phyloP scores from a whole-genome alignment of 345 rosid species.

The Murraya paniculata region DNA sequence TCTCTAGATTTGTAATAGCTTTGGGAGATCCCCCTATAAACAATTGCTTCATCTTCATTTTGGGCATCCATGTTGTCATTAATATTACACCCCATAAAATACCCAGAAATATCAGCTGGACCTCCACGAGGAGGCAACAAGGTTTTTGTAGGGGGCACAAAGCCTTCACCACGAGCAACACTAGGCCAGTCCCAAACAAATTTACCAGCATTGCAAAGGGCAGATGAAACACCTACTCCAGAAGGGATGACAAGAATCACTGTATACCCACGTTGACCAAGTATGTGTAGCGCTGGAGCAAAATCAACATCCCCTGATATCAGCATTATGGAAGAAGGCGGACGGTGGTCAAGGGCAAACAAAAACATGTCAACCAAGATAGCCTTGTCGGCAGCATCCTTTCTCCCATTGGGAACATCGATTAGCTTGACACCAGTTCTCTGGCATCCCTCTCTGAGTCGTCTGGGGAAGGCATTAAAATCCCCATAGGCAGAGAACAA shows the following conservation, averaged over 20 bases:
- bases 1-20: slow-evolving; percentile 62
- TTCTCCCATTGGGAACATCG: slow-evolving; percentile 95
- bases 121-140: slow-evolving; percentile 41
- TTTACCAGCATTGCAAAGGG: slow-evolving; percentile 82
- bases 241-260: slow-evolving; percentile 88
- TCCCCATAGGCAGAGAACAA: slow-evolving; percentile 93
- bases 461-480: slow-evolving; percentile 87
- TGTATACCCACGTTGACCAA: slow-evolving; percentile 91
- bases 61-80: slow-evolving; percentile 43
- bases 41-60: slow-evolving; percentile 74
- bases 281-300: slow-evolving; percentile 90
- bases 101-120: slow-evolving; percentile 39
- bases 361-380: slow-evolving; percentile 94
- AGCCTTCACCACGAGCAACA: slow-evolving; percentile 95
- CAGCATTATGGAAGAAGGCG: slow-evolving; percentile 82
- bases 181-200: slow-evolving; percentile 99
- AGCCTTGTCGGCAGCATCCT: slow-evolving; percentile 98
- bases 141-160: slow-evolving; percentile 49
- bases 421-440: slow-evolving; percentile 93
- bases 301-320: slow-evolving; percentile 98
- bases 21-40: slow-evolving; percentile 59
- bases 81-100: slow-evolving; percentile 49
- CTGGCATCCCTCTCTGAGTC: slow-evolving; percentile 96
- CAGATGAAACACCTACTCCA: slow-evolving; percentile 78
- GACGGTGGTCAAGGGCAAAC: slow-evolving; percentile 85